Conservation (phyloP, 192 early-diverging fungal genomes). For the Geranomyces variabilis region DNA sequence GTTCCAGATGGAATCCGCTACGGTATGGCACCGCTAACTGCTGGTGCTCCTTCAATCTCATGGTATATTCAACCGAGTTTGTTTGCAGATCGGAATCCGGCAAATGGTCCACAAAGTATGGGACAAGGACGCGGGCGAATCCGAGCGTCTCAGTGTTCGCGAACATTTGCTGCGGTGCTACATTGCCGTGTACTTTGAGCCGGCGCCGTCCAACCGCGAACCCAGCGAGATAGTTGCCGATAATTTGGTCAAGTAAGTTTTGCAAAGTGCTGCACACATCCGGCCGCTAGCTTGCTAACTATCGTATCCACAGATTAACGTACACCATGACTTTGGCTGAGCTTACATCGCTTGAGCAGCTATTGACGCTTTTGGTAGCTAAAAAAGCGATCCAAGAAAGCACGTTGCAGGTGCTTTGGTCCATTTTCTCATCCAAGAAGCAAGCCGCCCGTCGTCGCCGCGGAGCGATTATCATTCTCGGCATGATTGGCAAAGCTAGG, state of each 20-base stretch:
- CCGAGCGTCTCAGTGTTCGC: constrained; percentile 49
- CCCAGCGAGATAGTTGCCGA: constrained; percentile 53
- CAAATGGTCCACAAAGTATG: constrained; percentile 97
- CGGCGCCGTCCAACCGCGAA: constrained; percentile 30
- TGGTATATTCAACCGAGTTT: neutral
- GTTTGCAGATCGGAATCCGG: constrained; percentile 75
- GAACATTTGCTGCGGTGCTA: constrained; percentile 78
- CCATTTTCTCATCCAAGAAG: constrained; percentile 52
- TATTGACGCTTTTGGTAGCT: constrained; percentile 80
- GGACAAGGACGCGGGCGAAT: constrained; percentile 57
- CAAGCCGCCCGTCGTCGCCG: constrained; percentile 75
- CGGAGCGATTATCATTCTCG: constrained; percentile 89
- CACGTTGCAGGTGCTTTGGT: constrained; percentile 82
- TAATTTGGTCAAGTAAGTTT: constrained; percentile 66
- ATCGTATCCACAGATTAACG: constrained; percentile 64
- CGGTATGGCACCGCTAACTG: constrained; percentile 45
- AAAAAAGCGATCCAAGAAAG: constrained; percentile 62
- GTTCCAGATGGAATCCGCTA: constrained; percentile 82
- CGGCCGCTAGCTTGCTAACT: neutral
- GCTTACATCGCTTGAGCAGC: constrained; percentile 91
- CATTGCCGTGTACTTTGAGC: constrained; percentile 74
- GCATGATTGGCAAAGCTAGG: constrained; percentile 90
- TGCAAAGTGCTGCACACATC: neutral
- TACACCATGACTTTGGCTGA: constrained; percentile 87
- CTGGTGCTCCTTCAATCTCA: neutral